Base-by-base conservation (phyloP, 2,329 filamentous ascomycete genomes). In the Blumeriella jaapii region DNA sequence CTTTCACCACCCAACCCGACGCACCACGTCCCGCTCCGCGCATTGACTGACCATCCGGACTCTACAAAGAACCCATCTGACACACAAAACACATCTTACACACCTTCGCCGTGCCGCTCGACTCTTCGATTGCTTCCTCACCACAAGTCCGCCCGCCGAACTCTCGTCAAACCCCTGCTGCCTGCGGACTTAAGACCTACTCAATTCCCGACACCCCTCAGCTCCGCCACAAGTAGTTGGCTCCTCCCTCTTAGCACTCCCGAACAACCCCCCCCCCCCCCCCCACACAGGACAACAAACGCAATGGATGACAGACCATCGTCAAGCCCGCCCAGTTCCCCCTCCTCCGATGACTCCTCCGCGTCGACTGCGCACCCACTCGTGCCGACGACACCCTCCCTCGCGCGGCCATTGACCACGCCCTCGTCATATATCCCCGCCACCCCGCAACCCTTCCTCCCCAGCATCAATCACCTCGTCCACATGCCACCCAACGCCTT, bases 301-400 rank as follows among this genome's bases (percentile, higher is more conserved):
- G n/a, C n/a, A n/a, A n/a, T 51, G 49, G 45, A 45, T 51, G 47
- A 51, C 44, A 47, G 48, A 48, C 48, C 42, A 44, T 29, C 42
- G 32, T 38, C 42, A 35, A 44, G 38, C 10, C 44, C 46, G 36
- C 49, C 44, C 42, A 40, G 47, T 54, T 52, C 50, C 40, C 49
- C 44, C 41, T 35, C 44, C 31, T 52, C 53, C 51, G 46, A 46
- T 45, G 39, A 45, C 36, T 46, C 42, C 44, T 46, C 34, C 25
- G 29, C 37, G 31, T 33, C 44, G 15, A 38, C 37, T 34, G n/a
- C n/a, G n/a, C n/a, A n/a, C n/a, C n/a, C n/a, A n/a, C n/a, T n/a
- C n/a, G n/a, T n/a, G n/a, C n/a, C n/a, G n/a, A n/a, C n/a, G n/a
- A n/a, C n/a, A n/a, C 41, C 43, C 41, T 39, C 44, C 42, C 40